Conservation (phyloP, 352 stramenopile genomes). For the Globisporangium barbulae region DNA sequence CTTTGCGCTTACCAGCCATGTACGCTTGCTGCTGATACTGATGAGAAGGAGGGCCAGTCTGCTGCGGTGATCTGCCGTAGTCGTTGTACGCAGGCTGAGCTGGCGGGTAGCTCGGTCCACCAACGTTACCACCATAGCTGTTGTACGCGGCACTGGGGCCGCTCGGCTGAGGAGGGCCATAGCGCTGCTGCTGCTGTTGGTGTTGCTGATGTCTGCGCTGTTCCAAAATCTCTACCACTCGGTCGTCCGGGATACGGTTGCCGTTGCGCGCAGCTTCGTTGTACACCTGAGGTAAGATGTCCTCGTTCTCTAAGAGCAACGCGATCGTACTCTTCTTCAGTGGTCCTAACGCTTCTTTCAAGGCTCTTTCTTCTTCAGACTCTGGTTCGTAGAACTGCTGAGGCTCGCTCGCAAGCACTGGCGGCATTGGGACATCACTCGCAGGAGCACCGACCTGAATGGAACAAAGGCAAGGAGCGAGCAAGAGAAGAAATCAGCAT, state of each 20-base stretch:
- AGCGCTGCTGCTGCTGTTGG: conserved; percentile 22
- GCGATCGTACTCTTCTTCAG: conserved; percentile 72
- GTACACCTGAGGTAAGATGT: conserved; percentile 72
- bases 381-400: conserved; percentile 25
- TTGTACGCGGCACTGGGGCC: conserved; percentile 26
- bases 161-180: conserved; percentile 25
- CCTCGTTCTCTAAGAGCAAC: conserved; percentile 67
- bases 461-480: neutral
- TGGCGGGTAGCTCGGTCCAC: conserved; percentile 20
- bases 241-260: conserved; percentile 69
- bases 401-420: conserved; percentile 3
- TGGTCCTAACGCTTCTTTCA: conserved; percentile 63
- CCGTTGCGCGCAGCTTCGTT: conserved; percentile 78
- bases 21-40: conserved; percentile 15
- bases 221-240: conserved; percentile 79
- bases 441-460: conserved; percentile 12
- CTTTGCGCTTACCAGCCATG: conserved; percentile 40
- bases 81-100: conserved; percentile 19
- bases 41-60: neutral
- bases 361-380: conserved; percentile 51
- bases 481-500: neutral
- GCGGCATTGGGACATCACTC: neutral
- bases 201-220: conserved; percentile 44
- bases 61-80: conserved; percentile 11
- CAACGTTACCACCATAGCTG: conserved; percentile 24